Evolutionary conservation across 2,329 filamentous ascomycete genomes (phyloP).

Genomic region (Colletotrichum noveboracense): DNA sequence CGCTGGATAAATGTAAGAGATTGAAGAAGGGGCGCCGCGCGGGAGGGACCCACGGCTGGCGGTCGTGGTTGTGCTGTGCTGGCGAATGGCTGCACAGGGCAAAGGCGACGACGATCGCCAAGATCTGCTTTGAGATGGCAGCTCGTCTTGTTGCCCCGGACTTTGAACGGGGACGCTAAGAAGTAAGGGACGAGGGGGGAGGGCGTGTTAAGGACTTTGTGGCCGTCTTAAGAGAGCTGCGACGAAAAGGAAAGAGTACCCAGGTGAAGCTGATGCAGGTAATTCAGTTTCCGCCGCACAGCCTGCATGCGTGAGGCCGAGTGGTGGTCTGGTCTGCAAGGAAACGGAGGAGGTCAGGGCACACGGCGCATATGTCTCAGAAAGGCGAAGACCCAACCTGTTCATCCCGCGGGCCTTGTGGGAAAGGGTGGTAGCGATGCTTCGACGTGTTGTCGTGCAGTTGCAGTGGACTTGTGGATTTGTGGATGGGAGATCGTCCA

Average conservation of each 20-base stretch:
- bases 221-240: slow-evolving; percentile 1
- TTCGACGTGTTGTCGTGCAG: neutral
- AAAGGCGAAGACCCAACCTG: neutral
- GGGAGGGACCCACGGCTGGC: neutral
- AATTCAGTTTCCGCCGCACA: neutral
- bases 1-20: slow-evolving; percentile 2
- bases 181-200: neutral
- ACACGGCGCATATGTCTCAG: neutral
- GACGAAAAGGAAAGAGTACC: neutral
- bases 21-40: neutral
- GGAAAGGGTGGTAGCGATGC: neutral
- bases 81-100: neutral
- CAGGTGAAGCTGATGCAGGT: neutral
- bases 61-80: neutral
- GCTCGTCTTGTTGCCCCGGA: neutral
- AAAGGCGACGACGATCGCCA: slow-evolving; percentile 7
- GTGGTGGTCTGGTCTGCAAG: neutral
- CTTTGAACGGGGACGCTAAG: neutral
- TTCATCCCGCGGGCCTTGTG: neutral
- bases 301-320: neutral
- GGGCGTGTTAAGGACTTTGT: neutral
- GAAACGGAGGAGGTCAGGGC: neutral
- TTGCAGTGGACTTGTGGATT: neutral
- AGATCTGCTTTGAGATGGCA: slow-evolving; percentile 12
- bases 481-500: neutral